Base-by-base conservation (phyloP, 1,139 yeast species). In the Geotrichum candidum region DNA sequence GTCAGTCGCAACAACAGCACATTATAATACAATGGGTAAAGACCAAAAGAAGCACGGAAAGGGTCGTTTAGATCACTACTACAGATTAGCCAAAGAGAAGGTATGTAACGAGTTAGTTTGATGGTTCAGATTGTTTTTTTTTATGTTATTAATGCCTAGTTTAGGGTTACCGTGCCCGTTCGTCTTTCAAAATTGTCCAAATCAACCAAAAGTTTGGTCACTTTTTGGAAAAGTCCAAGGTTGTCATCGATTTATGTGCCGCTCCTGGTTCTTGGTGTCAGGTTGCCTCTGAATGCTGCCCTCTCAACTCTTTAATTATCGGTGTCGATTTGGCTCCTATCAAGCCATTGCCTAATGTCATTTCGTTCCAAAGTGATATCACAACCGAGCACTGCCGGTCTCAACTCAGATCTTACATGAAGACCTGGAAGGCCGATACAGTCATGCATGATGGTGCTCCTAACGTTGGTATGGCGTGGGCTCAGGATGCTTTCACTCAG, bases 261-360 rank as follows among this genome's bases (percentile, higher is more conserved):
- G 99, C 99, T 2, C 99, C 99, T 45, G 99, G 99, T 63, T 91
- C 97, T 3, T 94, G 99, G 98, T 94, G 99, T 82, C 99, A 94
- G 77, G 99, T 95, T 53, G 99, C 99, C 1, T 85, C 96, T 3
- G 90, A 90, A 66, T 77, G 90, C 63, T 92, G 98, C 77, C 97
- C 98, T 1, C 80, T 92, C 7, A 91, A 91, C 75, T 90, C 98
- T 0, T 81, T 94, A 68, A 92, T 94, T 70, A 90, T 94, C 63
- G 99, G 99, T 74, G 99, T 95, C 41, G 99, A 94, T 83, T 87
- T 94, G 70, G 99, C 92, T 35, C 98, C 97, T 23, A 94, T 94
- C 78, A 92, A 90, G 74, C 87, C 97, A 11, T 82, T 94, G 73
- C 97, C 98, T 25, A 92, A 94, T 72, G 90, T 89, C 69, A 92